phyloP scores from a whole-genome alignment of 2,329 filamentous ascomycete genomes.

The Geosmithia flava region DNA sequence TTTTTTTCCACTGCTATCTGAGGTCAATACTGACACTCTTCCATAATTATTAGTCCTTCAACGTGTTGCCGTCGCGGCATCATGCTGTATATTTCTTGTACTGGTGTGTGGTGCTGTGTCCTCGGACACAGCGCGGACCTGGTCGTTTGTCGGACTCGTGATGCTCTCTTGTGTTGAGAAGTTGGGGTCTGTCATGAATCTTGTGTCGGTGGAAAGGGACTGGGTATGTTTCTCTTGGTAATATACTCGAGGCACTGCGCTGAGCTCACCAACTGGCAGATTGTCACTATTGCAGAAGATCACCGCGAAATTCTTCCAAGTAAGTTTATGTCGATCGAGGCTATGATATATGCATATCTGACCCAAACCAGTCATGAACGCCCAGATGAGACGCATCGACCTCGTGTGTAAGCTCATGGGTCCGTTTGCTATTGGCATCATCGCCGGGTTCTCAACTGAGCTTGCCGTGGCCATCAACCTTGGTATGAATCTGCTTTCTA shows the following conservation, averaged over 20 bases:
- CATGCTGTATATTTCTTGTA: slow-evolving; percentile 31
- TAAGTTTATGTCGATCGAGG: neutral
- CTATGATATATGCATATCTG: neutral
- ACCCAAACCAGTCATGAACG: slow-evolving; percentile 32
- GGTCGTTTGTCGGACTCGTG: slow-evolving; percentile 23
- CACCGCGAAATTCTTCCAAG: slow-evolving; percentile 2
- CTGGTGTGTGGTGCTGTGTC: slow-evolving; percentile 9
- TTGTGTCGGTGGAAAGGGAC: slow-evolving; percentile 58
- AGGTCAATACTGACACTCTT: no score
- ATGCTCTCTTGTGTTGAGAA: slow-evolving; percentile 58
- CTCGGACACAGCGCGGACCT: slow-evolving; percentile 1
- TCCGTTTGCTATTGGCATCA: slow-evolving; percentile 39
- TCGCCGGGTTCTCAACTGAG: slow-evolving; percentile 34
- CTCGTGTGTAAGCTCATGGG: slow-evolving; percentile 45
- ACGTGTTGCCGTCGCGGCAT: slow-evolving; percentile 29
- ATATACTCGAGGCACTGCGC: no score
- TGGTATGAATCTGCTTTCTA: slow-evolving; percentile 33
- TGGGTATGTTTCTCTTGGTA: no score
- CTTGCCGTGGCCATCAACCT: slow-evolving; percentile 36
- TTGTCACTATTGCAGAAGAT: slow-evolving; percentile 24
- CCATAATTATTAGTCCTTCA: slow-evolving; percentile 24
- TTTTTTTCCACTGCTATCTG: no score
- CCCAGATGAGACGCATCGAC: slow-evolving; percentile 51
- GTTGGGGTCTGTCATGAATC: slow-evolving; percentile 49
- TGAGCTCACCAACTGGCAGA: no score